phyloP scores from a whole-genome alignment of 1,284 basidiomycete species.

The Irpex sp. region DNA sequence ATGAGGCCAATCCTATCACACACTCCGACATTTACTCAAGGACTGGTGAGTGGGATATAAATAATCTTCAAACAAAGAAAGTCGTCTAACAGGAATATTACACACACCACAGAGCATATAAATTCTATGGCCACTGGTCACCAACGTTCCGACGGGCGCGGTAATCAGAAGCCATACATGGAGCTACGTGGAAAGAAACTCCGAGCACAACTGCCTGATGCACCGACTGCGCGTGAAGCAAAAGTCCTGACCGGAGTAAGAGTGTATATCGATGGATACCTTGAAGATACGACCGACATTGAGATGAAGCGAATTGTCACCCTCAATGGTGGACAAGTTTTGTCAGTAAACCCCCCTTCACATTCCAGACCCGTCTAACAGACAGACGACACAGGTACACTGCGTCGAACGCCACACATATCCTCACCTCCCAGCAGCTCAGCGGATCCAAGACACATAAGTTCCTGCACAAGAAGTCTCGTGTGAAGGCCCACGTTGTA shows the following conservation, averaged over 20 bases:
- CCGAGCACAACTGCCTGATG: conserved; percentile 35
- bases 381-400: conserved; percentile 35
- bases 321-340: conserved; percentile 51
- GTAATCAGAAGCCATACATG: conserved; percentile 34
- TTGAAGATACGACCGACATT: conserved; percentile 66
- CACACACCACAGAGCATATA: conserved; percentile 43
- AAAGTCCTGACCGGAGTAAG: conserved; percentile 39
- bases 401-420: conserved; percentile 63
- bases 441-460: conserved; percentile 64
- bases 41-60: conserved; percentile 39
- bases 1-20: conserved; percentile 68
- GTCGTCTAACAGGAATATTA: neutral
- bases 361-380: neutral
- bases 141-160: conserved; percentile 56
- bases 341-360: conserved; percentile 32
- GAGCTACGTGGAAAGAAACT: conserved; percentile 50
- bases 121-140: conserved; percentile 63
- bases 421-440: conserved; percentile 65
- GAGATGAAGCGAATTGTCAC: conserved; percentile 65
- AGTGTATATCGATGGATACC: conserved; percentile 65
- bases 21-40: conserved; percentile 61
- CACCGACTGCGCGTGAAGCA: conserved; percentile 18
- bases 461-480: conserved; percentile 45
- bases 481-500: conserved; percentile 50
- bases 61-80: neutral